Evolutionary conservation across 2,329 filamentous ascomycete species (phyloP), one percentile per base, ranked within the genome.

Genomic region (Curvularia hawaiiensis): DNA sequence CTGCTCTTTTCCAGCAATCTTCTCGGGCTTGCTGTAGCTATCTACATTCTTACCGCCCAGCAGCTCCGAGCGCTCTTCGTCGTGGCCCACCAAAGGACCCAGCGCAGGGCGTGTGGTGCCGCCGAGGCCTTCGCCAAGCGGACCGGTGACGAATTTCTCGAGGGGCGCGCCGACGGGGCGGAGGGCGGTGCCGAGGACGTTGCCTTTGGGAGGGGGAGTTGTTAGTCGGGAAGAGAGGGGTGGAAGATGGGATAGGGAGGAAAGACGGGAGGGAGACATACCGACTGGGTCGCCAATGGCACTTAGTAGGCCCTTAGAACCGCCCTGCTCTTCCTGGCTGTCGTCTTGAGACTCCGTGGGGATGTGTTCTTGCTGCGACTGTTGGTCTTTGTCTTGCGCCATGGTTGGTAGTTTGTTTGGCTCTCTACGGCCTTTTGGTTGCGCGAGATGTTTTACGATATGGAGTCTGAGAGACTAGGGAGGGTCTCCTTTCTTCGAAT

Each of bases 11-110:
- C 75, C 75, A 1, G 67, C 76, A 64, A 78, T 70, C 44, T 65
- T 74, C 57, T 77, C 75, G 18, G 71, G 71, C 54, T 67, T 72
- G 28, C 61, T 62, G 56, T 77, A 78, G 43, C 66, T 72, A 61
- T 78, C 76, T 53, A 73, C 75, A 62, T 78, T 78, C 40, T 76
- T 65, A 1, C 76, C 76, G 41, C 76, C 76, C 18, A 78, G 31
- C 20, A 76, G 33, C 61, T 78, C 75, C 14, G 63, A 67, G 24
- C 65, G 64, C 64, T 78, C 75, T 5, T 75, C 64, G 26, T 77
- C 63, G 18, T 66, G 61, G 46, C 76, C 76, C 31, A 73, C 33
- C 14, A 77, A 41, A 0, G 76, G 76, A 2, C 71, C 75, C 8
- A 78, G 65, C 1, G 70, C 74, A 3, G 71, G 68, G 8, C 72